Evolutionary conservation across 352 stramenopile genomes (phyloP).

Genomic region (Pythium aquatile): DNA sequence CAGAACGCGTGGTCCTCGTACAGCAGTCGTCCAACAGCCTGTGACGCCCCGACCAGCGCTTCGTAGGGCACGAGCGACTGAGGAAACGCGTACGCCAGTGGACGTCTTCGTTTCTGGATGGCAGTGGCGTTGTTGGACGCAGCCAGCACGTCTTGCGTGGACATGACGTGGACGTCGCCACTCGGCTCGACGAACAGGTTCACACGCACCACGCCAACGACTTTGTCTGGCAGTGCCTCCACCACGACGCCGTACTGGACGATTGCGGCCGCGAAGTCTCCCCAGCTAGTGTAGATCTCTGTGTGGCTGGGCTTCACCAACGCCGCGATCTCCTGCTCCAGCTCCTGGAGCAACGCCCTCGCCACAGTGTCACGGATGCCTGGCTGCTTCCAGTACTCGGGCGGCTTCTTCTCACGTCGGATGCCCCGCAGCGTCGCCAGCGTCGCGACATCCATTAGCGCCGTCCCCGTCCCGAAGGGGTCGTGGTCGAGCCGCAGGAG

Average conservation of each 20-base stretch:
- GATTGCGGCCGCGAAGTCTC: constrained; percentile 53
- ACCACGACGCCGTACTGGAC: constrained; percentile 73
- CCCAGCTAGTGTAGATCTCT: constrained; percentile 70
- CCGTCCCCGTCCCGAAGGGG: constrained; percentile 56
- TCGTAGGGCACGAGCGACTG: constrained; percentile 74
- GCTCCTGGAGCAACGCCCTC: constrained; percentile 51
- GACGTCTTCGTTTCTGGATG: constrained; percentile 29
- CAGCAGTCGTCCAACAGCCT: constrained; percentile 46
- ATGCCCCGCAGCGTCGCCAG: constrained; percentile 62
- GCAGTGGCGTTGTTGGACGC: constrained; percentile 20
- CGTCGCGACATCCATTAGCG: constrained; percentile 61
- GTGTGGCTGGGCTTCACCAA: constrained; percentile 32
- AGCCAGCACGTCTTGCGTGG: constrained; percentile 61
- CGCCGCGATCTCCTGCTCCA: constrained; percentile 41
- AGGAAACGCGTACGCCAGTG: constrained; percentile 70
- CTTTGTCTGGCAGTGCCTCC: constrained; percentile 54
- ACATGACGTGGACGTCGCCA: constrained; percentile 64
- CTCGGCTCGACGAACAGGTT: constrained; percentile 82
- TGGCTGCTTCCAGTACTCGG: constrained; percentile 73
- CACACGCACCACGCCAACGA: constrained; percentile 50
- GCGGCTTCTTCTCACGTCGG: constrained; percentile 52
- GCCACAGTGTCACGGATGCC: constrained; percentile 58
- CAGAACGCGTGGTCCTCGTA: constrained; percentile 46
- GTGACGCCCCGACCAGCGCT: constrained; percentile 64
- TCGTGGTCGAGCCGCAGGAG: constrained; percentile 84